Base-by-base conservation (phyloP, 2,329 filamentous ascomycete species). In the Venturia oleaginea region DNA sequence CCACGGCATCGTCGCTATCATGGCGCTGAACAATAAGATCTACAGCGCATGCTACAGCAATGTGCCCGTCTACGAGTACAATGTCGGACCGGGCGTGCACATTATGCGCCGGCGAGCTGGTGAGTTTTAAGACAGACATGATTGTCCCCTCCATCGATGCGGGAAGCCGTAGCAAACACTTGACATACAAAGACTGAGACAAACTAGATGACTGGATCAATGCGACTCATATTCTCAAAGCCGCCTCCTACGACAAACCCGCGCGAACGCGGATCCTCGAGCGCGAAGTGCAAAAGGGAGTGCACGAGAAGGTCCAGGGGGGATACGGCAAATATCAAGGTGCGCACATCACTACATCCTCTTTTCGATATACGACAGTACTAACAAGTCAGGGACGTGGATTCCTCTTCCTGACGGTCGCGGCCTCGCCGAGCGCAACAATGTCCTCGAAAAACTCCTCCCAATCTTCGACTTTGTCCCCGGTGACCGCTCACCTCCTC, bases 271-370 rank as follows among this genome's bases (percentile, higher is more conserved):
- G 94, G 68, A 97, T 99, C 65, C 83, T 99, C 5, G 94, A 99
- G 78, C 86, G 94, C 68, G 94, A 99, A 73, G 93, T 99, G 8
- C 94, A 99, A 72, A 97, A 96, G 76, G 93, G 95, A 54, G 83
- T 89, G 5, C 94, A 99, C 74, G 94, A 97, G 78, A 99, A 99
- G 79, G 92, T 99, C 6, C 94, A 99, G 74, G 94, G 93, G 68
- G 94, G 94, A 19, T 97, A 97, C 76, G 94, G 94, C 71, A 97
- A 97, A 85, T 99, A 97, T 70, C 94, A 99, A 80, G 92, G 89
- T 91, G 72, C 55, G 76, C 70, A 32, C 11, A 48, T 4, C 5
- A 57, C 17, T 4, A 19, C 27, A 34, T n/a, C 24, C 15, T 17
- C 30, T 34, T 15, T 22, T 15, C 1, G 27, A 38, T 2, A 4